Evolutionary conservation across 1,139 yeast genomes (phyloP), one percentile per base, ranked within the genome.

Genomic region (Pichiaceae sp.): DNA sequence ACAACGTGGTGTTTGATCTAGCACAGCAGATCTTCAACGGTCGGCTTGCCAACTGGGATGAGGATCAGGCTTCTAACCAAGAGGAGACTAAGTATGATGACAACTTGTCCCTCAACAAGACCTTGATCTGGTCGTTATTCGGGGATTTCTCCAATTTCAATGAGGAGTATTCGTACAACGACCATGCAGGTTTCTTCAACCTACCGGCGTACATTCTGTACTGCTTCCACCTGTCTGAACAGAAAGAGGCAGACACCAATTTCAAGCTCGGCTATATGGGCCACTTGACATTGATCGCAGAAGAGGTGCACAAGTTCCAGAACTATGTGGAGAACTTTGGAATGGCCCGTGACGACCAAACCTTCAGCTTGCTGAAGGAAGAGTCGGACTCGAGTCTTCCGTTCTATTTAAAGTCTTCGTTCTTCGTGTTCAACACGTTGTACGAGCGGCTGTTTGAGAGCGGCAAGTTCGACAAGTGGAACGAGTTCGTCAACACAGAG

Each of bases 1-100:
- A 91, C 61, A 91, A 91, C 54, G 98, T 93, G 34, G 95, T 91
- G n/a, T 91, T 91, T 63, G 99, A 91, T 60, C 81, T 91, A 47
- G 93, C 91, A 28, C 99, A 93, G 60, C 99, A 91, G 58, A 81
- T 91, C 7, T 76, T 91, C 57, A 91, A 87, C 59, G 98, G 97
- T 3, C 42, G 57, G 36, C 44, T 56, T 19, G 55, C 58, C 5
- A 56, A 56, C 34, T 56, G 59, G 53, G 59, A 54, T 33, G 59
- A 54, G 38, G 58, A 54, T 33, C 49, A 54, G 30, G 54, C 56
- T 3, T 46, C 55, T 3, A 52, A 52, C 34, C 57, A 52, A 38
- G 57, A 49, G 29, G 59, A 54, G 30, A 54, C 57, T 3, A 46
- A 44, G 17, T 56, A 43, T 39, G 59, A 54, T 42, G 60, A 55